Conservation (phyloP, 768 basidiomycete genomes). For the Calocybe cyanea region DNA sequence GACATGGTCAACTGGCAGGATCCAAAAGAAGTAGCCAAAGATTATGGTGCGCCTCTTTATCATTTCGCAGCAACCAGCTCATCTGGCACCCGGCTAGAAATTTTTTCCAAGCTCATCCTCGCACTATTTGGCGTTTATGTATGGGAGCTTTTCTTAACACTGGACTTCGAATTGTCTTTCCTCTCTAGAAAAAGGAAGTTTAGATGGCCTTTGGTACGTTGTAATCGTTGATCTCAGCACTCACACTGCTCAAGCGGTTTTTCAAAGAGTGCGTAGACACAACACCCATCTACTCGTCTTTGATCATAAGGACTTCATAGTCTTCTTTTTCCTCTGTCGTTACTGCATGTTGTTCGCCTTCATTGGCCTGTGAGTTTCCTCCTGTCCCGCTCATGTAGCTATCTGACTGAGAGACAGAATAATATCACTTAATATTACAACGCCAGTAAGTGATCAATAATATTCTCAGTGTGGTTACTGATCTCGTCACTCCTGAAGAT, state of each 20-base stretch:
- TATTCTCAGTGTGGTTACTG: neutral
- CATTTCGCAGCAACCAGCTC: neutral
- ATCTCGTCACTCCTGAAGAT: slow-evolving; percentile 37
- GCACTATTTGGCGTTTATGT: slow-evolving; percentile 62
- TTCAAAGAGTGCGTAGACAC: slow-evolving; percentile 18
- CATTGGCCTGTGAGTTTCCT: slow-evolving; percentile 51
- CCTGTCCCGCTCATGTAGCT: neutral
- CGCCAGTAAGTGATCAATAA: slow-evolving; percentile 30
- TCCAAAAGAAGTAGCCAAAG: slow-evolving; percentile 38
- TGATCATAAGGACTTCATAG: slow-evolving; percentile 21
- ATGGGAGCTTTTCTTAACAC: slow-evolving; percentile 65
- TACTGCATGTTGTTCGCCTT: slow-evolving; percentile 70
- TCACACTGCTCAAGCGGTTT: neutral
- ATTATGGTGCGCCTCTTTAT: slow-evolving; percentile 29
- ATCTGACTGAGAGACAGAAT: slow-evolving; percentile 37
- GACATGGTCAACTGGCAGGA: slow-evolving; percentile 47
- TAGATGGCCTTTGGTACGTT: slow-evolving; percentile 66
- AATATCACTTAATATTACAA: slow-evolving; percentile 49
- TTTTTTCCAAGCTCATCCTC: slow-evolving; percentile 58
- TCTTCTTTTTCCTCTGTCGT: slow-evolving; percentile 67
- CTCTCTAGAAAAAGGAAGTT: slow-evolving; percentile 53
- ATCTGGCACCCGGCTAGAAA: slow-evolving; percentile 30
- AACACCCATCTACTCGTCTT: neutral
- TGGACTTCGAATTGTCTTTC: slow-evolving; percentile 65
- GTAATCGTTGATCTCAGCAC: neutral